A percentile compares a stretch with the other conserved stretches of the same genome.
Evolutionary conservation across 345 rosid species (phyloP).

Genomic region (Populus tremula): DNA sequence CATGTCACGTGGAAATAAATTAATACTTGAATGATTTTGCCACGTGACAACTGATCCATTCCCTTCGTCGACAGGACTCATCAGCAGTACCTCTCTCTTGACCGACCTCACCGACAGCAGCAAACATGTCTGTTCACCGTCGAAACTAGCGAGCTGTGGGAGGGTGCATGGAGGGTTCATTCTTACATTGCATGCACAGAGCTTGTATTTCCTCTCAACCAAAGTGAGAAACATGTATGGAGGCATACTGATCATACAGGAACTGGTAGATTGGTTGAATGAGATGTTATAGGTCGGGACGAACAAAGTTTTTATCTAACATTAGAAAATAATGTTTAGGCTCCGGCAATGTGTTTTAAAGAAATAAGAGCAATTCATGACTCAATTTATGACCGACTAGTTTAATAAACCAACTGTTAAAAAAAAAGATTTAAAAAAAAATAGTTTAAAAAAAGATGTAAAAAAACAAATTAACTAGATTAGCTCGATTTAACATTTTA

Average conservation of each 20-base stretch:
- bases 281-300: background rate
- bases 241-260: background rate
- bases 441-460: too few relatives aligned
- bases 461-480: too few relatives aligned
- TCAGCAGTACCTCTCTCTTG: background rate
- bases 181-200: background rate
- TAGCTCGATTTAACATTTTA: fast-evolving
- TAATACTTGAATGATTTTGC: background rate
- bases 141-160: background rate
- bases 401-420: too few relatives aligned
- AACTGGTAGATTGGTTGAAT: background rate
- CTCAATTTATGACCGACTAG: too few relatives aligned
- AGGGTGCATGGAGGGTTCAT: background rate
- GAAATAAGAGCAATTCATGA: too few relatives aligned
- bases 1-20: background rate
- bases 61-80: background rate
- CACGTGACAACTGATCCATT: background rate
- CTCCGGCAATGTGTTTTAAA: too few relatives aligned
- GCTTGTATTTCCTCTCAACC: background rate
- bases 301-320: too few relatives aligned
- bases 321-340: too few relatives aligned
- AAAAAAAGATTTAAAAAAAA: too few relatives aligned
- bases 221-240: background rate
- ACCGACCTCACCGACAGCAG: background rate
- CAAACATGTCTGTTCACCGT: background rate